phyloP scores from a whole-genome alignment of 2,329 filamentous ascomycete species.

The Hypoxylon sp. region DNA sequence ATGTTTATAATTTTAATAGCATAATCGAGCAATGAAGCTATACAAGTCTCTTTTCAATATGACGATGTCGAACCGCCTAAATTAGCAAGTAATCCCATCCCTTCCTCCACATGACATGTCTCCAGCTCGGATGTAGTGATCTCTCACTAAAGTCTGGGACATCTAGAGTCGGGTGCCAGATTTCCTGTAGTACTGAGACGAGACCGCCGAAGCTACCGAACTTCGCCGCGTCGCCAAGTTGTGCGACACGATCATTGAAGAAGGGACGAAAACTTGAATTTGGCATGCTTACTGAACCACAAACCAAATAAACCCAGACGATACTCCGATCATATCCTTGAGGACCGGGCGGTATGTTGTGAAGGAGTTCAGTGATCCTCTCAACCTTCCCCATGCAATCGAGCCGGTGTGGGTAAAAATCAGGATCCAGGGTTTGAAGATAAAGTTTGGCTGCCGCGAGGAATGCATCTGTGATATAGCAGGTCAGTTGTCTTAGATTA shows the following conservation, averaged over 20 bases:
- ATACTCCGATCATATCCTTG: slow-evolving; percentile 3
- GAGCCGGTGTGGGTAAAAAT: background rate
- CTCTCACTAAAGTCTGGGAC: background rate
- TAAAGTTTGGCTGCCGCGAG: background rate
- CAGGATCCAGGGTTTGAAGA: background rate
- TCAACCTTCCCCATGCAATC: slow-evolving; percentile 1
- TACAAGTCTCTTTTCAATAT: background rate
- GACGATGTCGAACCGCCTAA: background rate
- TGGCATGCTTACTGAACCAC: slow-evolving; percentile 2
- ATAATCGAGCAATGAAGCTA: background rate
- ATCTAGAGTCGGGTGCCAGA: background rate
- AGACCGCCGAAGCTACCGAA: slow-evolving; percentile 6
- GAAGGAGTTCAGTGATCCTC: background rate
- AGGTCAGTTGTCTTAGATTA: background rate
- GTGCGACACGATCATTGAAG: background rate
- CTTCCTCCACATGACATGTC: background rate
- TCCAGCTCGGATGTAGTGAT: background rate
- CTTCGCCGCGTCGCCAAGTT: slow-evolving; percentile 1
- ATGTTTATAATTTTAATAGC: background rate
- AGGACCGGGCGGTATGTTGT: background rate
- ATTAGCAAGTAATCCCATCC: slow-evolving; percentile 13
- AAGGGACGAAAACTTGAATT: background rate
- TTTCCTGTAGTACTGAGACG: background rate
- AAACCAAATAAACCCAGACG: slow-evolving; percentile 5
- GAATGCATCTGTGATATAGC: background rate